Base-by-base conservation (phyloP, 176 grass and related monocot genomes). In the Bolboschoenus planiculmis region DNA sequence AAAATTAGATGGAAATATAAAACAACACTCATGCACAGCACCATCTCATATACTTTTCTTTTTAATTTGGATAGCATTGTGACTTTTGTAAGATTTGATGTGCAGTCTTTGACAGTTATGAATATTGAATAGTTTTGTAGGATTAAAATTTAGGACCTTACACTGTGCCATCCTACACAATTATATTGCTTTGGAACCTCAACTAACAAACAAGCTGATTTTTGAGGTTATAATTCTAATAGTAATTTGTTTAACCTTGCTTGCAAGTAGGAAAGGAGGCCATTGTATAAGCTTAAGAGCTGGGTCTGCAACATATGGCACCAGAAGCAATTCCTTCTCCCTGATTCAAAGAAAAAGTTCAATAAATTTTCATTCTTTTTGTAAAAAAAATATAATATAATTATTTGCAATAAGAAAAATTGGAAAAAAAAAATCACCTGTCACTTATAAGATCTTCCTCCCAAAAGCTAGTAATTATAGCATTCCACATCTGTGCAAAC, bases 401-500 rank as follows among this genome's bases (percentile, higher is more conserved):
- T 43, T 75, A 39, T n/a, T 37, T 64, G 18, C 29, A 54, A 71
- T 48, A 65, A 36, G 18, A 54, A 8, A 61, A 34, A 64, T 78
- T 16, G 21, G 4, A 33, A 39, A 24, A 73, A 56, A 74, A 24
- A 82, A 84, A 35, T 47, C 70, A 94, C 95, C 85, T 92, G 47
- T 97, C 83, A 80, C 85, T 80, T 92, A 97, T 97, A 87, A 94
- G 95, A 84, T 97, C 92, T 87, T 97, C 95, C 0, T 92, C 84
- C 56, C 92, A 88, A 81, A 97, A 97, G 79, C 92, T 97, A 30
- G 83, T 70, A 70, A 97, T 85, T 90, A 97, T 97, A 71, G 86
- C 81, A 74, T 97, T 97, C 95, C 95, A 97, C 88, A 97, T 91
- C 72, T 97, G 95, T 88, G 95, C 92, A 89, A 97, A 97, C 76